A percentile compares a stretch with the other conserved stretches of the same genome.
These are phyloP conservation scores for Schizophyllum commune DNA, from an alignment of 1,284 basidiomycete species.

Conservation along the genomic window DNA sequence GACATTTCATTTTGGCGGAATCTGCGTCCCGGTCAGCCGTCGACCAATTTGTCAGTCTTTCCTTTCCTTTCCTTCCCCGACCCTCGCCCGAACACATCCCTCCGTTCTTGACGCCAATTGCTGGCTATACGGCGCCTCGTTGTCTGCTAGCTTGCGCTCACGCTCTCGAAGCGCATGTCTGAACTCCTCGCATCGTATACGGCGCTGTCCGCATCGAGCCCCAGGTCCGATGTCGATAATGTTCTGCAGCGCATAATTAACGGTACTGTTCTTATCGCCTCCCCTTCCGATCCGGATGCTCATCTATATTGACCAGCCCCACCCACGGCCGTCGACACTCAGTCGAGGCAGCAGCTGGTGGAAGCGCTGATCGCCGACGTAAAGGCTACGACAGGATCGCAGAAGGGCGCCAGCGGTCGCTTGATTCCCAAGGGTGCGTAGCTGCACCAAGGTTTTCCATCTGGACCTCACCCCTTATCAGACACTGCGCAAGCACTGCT, in stretches of 20 bases:
- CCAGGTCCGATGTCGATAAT: not conserved
- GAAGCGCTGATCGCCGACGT: not conserved
- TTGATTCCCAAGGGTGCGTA: not conserved
- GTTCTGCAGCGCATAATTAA: not conserved
- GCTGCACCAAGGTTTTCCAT: not conserved
- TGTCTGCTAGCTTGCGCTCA: not conserved
- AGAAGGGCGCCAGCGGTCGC: not conserved
- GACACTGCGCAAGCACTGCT: conserved; percentile 55
- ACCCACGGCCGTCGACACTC: not conserved
- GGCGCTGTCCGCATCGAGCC: not conserved
- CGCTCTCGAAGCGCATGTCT: not conserved
- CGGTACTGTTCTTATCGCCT: not conserved
- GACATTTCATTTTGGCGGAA: not conserved
- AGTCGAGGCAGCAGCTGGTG: not conserved
- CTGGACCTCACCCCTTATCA: not conserved
- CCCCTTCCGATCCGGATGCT: not conserved
- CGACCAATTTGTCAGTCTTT: not conserved
- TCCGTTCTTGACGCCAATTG: not conserved
- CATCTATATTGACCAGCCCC: not conserved
- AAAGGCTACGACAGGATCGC: not conserved
- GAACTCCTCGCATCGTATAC: not conserved
- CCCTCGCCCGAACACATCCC: no score
- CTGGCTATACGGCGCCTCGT: no score
- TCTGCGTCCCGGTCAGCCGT: not conserved
- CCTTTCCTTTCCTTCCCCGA: not conserved